Evolutionary conservation across 2,329 filamentous ascomycete genomes (phyloP).

Genomic region (Thelonectria discophora): DNA sequence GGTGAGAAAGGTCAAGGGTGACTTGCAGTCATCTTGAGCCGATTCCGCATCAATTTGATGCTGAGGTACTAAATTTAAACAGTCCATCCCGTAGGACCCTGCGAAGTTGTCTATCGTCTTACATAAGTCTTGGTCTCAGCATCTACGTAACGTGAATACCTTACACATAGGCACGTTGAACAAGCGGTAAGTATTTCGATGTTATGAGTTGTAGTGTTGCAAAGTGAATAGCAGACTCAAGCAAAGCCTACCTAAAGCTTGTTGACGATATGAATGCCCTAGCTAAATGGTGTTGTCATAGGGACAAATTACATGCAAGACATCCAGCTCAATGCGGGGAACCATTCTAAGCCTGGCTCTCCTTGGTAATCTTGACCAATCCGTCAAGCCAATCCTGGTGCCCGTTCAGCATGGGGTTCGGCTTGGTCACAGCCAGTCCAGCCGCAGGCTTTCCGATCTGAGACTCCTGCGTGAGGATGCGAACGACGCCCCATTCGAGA

Average conservation of each 20-base stretch:
- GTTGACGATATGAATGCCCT: background rate
- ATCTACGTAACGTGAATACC: no score
- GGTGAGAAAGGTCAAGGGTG: constrained; percentile 4
- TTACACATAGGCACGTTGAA: no score
- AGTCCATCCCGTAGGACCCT: no score
- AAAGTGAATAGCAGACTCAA: background rate
- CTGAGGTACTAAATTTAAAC: background rate
- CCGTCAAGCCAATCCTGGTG: constrained; percentile 45
- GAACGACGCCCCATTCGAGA: constrained; percentile 39
- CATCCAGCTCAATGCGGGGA: background rate
- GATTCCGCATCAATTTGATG: background rate
- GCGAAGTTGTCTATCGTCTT: no score
- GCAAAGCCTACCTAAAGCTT: background rate
- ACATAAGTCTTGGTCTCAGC: no score
- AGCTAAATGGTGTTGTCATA: background rate
- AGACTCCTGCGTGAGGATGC: constrained; percentile 44
- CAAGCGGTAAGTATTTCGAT: no score
- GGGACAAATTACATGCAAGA: background rate
- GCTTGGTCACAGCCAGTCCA: constrained; percentile 33
- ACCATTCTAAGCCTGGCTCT: background rate
- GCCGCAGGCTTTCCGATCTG: constrained; percentile 41
- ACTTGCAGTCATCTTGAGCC: background rate
- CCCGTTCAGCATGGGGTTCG: constrained; percentile 41
- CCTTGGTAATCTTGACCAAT: constrained; percentile 28
- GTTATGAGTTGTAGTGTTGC: no score